Conservation (phyloP, 345 rosid genomes). For the Eucalyptus melliodora region DNA sequence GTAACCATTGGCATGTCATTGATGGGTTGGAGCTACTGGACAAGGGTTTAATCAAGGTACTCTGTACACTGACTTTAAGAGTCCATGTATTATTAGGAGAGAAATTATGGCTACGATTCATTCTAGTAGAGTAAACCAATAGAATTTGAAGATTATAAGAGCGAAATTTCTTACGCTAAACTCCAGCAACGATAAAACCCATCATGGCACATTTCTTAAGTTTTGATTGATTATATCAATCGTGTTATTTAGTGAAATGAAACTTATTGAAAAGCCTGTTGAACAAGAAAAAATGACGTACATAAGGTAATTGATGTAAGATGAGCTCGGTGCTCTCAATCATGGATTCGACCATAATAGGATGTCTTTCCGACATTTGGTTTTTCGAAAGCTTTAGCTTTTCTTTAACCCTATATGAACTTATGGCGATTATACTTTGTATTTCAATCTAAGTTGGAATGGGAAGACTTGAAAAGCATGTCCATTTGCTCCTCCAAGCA, state of each 20-base stretch:
- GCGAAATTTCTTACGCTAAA: neutral
- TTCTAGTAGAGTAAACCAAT: neutral
- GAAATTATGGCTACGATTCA: neutral
- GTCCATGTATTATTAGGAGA: neutral
- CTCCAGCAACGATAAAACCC: neutral
- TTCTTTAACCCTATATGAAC: neutral
- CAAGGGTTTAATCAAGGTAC: neutral
- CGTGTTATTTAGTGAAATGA: neutral
- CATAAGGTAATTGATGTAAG: neutral
- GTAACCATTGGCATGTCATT: neutral
- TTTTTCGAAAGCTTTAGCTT: neutral
- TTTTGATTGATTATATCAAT: neutral
- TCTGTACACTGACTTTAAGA: neutral
- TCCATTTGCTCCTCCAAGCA: neutral
- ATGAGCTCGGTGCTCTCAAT: neutral
- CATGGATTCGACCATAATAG: neutral
- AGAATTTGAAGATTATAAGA: neutral
- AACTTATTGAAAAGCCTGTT: rapidly evolving
- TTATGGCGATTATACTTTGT: neutral
- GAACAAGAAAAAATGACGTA: neutral
- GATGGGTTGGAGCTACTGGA: neutral
- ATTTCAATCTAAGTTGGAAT: neutral
- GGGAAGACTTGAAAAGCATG: neutral
- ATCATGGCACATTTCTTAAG: neutral
- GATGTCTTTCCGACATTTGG: neutral